Evolutionary conservation across 345 rosid species (phyloP), one percentile per base, ranked within the genome.

Genomic region (Eucalyptus marginata): DNA sequence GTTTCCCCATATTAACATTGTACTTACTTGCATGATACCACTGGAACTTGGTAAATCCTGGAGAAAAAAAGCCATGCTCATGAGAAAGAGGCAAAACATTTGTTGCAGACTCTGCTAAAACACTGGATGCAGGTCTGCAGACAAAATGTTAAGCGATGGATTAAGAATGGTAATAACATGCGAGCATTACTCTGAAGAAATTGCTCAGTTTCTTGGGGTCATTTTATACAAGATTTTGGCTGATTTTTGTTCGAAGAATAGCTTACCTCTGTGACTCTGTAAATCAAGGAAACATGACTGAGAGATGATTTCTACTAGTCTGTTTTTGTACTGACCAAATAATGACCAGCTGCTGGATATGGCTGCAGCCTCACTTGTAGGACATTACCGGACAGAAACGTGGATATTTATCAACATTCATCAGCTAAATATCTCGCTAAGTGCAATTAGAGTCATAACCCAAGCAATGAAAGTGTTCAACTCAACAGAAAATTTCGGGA

Each of bases 11-110:
- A 54, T 50, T 76, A 83, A n/a, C 81, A 29, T 33, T 87, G 13
- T 88, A 90, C 97, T 94, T 94, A 97, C 99, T 93, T 97, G 99
- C 99, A 97, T 97, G 89, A 97, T 90, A 86, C 99, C 97, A 89
- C 97, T 97, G 88, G 99, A 96, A 90, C 93, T 94, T 5, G 98
- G 98, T 88, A 97, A 92, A 92, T 97, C 98, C 99, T 94, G 97
- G 88, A 89, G 22, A 64, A 59, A n/a, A 88, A 86, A 40, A 87
- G 87, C 44, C 31, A 89, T 18, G 49, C 13, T 87, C 58, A 22
- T 66, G 4, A 88, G 17, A 58, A 68, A 17, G 43, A 7, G 76
- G 52, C 12, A 86, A 86, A 49, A 27, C 44, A 71, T 17, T 17
- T 33, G 44, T 17, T 36, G 44, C 81, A 33, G 43, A 17, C 81